Evolutionary conservation across 2,329 filamentous ascomycete genomes (phyloP).

Genomic region (Cercospora janseana): DNA sequence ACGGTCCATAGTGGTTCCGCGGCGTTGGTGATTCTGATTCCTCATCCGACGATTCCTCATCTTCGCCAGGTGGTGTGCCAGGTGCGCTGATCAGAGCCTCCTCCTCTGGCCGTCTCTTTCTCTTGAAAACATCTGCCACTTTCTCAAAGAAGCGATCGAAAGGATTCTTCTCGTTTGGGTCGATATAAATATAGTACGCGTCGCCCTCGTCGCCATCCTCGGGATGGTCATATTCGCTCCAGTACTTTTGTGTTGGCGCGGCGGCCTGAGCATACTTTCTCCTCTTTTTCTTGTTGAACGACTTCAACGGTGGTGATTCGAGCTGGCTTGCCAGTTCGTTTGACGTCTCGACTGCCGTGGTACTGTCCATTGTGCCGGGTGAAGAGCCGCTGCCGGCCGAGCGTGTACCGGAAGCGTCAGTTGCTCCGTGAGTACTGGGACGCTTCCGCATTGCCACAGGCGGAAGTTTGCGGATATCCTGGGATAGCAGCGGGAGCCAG

Average conservation of each 20-base stretch:
- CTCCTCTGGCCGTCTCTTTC: conserved; percentile 30
- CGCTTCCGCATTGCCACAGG: conserved; percentile 35
- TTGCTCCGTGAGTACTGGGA: conserved; percentile 22
- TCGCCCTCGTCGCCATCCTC: conserved; percentile 62
- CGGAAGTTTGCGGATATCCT: conserved; percentile 55
- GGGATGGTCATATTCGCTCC: conserved; percentile 84
- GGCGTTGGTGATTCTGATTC: conserved; percentile 19
- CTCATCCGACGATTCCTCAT: conserved; percentile 36
- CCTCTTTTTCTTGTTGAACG: conserved; percentile 46
- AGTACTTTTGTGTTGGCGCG: conserved; percentile 54
- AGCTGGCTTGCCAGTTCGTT: conserved; percentile 37
- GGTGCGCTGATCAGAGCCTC: conserved; percentile 26
- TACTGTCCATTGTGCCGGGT: conserved; percentile 37
- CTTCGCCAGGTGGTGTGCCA: conserved; percentile 23
- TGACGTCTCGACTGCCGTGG: conserved; percentile 36
- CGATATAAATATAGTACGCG: conserved; percentile 70
- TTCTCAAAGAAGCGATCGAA: conserved; percentile 61
- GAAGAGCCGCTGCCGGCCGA: conserved; percentile 39
- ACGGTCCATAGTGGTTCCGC: conserved; percentile 17
- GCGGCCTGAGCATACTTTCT: conserved; percentile 33
- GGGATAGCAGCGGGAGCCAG: conserved; percentile 49
- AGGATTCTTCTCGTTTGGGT: conserved; percentile 66
- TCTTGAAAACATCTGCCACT: conserved; percentile 42
- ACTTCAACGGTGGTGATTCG: conserved; percentile 42
- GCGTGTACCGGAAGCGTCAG: conserved; percentile 21